Conservation (phyloP, 2,329 filamentous ascomycete genomes). For the Trichoderma asperellum region DNA sequence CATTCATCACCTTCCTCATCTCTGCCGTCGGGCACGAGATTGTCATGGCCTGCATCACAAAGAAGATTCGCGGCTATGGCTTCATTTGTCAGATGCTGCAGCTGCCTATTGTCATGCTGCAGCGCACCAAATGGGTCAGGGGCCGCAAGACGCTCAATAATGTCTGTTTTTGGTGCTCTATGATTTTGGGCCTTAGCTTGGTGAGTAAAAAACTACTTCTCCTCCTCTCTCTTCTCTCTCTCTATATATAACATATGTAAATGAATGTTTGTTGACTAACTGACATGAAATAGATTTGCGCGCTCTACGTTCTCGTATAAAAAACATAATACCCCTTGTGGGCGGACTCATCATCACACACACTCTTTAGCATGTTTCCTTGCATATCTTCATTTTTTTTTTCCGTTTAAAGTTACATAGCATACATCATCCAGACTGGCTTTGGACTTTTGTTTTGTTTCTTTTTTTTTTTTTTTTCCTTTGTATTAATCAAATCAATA, state of each 20-base stretch:
- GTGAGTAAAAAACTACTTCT: conserved; percentile 53
- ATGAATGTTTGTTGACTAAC: background rate
- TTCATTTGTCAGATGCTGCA: conserved; percentile 96
- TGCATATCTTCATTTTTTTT: background rate
- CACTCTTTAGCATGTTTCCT: background rate
- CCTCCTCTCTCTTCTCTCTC: too few relatives aligned
- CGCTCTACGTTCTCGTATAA: conserved; percentile 57
- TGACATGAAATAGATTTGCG: conserved; percentile 50
- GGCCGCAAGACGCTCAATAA: conserved; percentile 82
- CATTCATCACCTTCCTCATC: conserved; percentile 88
- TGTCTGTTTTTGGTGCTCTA: conserved; percentile 86
- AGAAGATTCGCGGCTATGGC: conserved; percentile 93
- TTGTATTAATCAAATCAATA: background rate
- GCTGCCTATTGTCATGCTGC: conserved; percentile 90
- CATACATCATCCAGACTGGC: conserved; percentile 15
- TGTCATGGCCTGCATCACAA: conserved; percentile 96
- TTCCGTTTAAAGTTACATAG: background rate
- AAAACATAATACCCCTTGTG: background rate
- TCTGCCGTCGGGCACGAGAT: conserved; percentile 90
- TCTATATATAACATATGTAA: background rate
- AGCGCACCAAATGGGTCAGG: conserved; percentile 77
- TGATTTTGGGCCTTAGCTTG: conserved; percentile 83
- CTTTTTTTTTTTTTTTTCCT: background rate
- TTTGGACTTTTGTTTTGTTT: background rate
- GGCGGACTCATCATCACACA: background rate